These are phyloP conservation scores for Phalaenopsis hybrid DNA, from an alignment of 116 monocot genomes.

Conservation along the genomic window DNA sequence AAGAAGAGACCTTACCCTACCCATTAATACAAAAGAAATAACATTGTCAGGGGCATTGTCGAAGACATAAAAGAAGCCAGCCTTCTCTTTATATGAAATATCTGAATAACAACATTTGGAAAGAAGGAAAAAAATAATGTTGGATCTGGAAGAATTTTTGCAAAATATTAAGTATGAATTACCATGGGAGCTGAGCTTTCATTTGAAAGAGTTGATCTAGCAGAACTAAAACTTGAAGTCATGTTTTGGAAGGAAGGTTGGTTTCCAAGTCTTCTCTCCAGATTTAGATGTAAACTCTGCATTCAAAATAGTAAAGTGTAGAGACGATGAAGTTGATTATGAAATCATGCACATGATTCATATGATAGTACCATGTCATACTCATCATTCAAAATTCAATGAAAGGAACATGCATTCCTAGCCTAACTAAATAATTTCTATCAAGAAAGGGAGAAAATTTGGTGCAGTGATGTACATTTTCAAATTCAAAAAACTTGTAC, in stretches of 20 bases:
- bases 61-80: not conserved
- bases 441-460: too few species aligned
- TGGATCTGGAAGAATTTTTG: not conserved
- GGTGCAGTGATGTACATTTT: too few species aligned
- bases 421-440: too few species aligned
- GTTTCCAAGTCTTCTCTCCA: not conserved
- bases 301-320: not conserved
- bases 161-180: not conserved
- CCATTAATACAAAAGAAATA: not conserved
- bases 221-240: not conserved
- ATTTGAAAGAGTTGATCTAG: slow-evolving; percentile 4
- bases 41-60: not conserved
- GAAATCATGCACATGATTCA: not conserved
- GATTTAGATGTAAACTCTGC: not conserved
- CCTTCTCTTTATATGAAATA: too few species aligned
- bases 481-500: too few species aligned
- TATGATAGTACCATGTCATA: not conserved
- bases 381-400: too few species aligned
- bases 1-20: not conserved
- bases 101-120: too few species aligned
- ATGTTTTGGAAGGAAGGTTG: not conserved
- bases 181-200: not conserved
- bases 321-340: not conserved
- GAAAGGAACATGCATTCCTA: too few species aligned
- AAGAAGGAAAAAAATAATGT: not conserved